These are phyloP conservation scores for Phytophthora agathidicida DNA, from an alignment of 352 stramenopile species.

Conservation along the genomic window DNA sequence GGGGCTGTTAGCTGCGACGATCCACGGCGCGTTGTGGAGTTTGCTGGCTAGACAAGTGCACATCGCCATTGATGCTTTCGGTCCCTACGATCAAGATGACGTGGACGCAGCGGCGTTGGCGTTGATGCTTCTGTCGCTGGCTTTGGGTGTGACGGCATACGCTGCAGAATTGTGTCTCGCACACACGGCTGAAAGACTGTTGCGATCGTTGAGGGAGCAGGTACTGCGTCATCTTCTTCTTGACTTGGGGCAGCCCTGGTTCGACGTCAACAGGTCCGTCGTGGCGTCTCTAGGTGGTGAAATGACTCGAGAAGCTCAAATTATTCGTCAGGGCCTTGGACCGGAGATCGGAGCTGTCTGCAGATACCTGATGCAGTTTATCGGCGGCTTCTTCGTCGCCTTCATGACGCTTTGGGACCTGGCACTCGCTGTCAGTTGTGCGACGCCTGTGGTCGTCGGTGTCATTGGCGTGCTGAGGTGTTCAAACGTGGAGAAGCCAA, in stretches of 20 bases:
- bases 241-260: slow-evolving; percentile 24
- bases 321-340: slow-evolving; percentile 27
- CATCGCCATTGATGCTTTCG: slow-evolving; percentile 13
- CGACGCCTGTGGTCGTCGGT: slow-evolving; percentile 10
- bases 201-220: slow-evolving; percentile 24
- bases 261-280: slow-evolving; percentile 12
- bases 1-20: slow-evolving; percentile 21
- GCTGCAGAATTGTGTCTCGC: slow-evolving; percentile 31
- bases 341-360: slow-evolving; percentile 19
- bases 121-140: slow-evolving; percentile 25
- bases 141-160: slow-evolving; percentile 24
- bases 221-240: slow-evolving; percentile 28
- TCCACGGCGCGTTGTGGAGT: slow-evolving; percentile 27
- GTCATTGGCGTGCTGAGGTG: neutral
- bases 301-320: slow-evolving; percentile 20
- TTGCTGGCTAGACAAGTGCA: slow-evolving; percentile 6
- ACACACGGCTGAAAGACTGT: slow-evolving; percentile 20
- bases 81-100: slow-evolving; percentile 11
- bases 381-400: slow-evolving; percentile 17
- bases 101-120: slow-evolving; percentile 23
- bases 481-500: neutral
- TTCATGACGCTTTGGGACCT: slow-evolving; percentile 33
- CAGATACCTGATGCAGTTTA: slow-evolving; percentile 20
- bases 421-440: slow-evolving; percentile 18
- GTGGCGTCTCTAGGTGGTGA: slow-evolving; percentile 2